Conservation (phyloP, 169 alveolate species). For the Sarcocystis neurona region DNA sequence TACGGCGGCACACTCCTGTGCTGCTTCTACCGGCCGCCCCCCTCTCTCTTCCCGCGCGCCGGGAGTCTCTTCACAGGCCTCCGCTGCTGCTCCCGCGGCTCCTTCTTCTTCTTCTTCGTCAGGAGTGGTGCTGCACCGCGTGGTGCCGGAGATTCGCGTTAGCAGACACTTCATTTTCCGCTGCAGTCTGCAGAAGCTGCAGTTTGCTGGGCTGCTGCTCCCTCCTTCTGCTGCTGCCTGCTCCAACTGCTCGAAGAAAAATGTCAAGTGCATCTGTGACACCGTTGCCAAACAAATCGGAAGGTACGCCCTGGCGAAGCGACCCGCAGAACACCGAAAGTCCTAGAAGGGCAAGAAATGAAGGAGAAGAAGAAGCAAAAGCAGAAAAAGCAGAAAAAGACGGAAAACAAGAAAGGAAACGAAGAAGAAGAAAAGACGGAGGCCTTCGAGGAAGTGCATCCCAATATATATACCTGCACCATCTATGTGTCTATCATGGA, state of each 20-base stretch:
- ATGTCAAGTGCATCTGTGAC: conserved; percentile 48
- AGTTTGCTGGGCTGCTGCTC: conserved; percentile 36
- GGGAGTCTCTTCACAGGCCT: too few species aligned
- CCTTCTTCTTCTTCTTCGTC: not conserved
- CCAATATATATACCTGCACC: too few species aligned
- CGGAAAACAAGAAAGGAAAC: not conserved
- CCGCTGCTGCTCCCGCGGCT: too few species aligned
- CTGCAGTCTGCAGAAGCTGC: conserved; percentile 23
- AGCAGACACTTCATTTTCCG: conserved; percentile 18
- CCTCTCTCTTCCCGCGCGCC: too few species aligned
- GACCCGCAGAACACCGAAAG: not conserved
- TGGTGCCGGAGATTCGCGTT: not conserved
- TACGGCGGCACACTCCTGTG: too few species aligned
- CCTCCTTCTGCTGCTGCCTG: conserved; percentile 46
- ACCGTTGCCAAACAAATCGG: conserved; percentile 37
- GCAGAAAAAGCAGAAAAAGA: conserved; percentile 3
- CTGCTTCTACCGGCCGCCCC: too few species aligned
- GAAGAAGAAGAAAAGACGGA: not conserved
- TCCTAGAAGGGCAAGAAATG: not conserved
- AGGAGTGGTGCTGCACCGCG: not conserved
- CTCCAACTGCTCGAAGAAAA: conserved; percentile 29
- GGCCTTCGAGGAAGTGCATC: not conserved
- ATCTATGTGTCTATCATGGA: too few species aligned
- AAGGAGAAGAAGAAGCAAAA: not conserved
- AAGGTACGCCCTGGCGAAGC: not conserved